Evolutionary conservation across 306 rosid species (phyloP), one percentile per base, ranked within the genome.

Genomic region (Vicia villosa): DNA sequence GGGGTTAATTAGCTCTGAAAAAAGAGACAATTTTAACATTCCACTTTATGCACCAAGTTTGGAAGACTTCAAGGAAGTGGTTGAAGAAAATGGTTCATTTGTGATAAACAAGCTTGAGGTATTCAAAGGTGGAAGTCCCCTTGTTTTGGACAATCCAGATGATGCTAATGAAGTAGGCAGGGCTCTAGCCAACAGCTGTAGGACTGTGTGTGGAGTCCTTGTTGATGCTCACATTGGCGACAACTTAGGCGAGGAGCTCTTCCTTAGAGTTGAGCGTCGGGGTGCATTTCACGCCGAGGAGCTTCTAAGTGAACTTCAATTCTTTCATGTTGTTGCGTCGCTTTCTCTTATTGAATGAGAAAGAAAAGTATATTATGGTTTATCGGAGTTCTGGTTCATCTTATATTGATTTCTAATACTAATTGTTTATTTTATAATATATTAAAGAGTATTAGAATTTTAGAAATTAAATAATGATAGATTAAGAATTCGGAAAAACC

Each of bases 71-170:
- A 89, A 83, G 81, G 96, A 95, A 47, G 92, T 91, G 37, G 94
- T 95, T 38, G 97, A 91, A 49, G 95, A 83, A 0, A 75, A 89
- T 45, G 96, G 96, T 3, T 86, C 96, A 17, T 95, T 95, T 62
- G 58, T 70, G 61, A 87, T 91, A 16, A 80, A 91, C 85, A 91
- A 86, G 80, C 95, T 95, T 28, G 96, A 89, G 74, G 80, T 95
- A 2, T 91, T 95, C 81, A 91, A 91, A 81, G 99, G 97, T 75
- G 99, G 99, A 8, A 95, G 99, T 34, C 97, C 99, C 0, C 89
- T 95, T 7, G 93, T 91, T 24, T 95, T 95, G 78, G 85, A 59
- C 69, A 76, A 78, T 16, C 92, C 91, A 0, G 95, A 95, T 65
- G 86, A 91, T 26, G 84, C 80, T 0, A 77, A 82, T 1, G 96